These are phyloP conservation scores for Pseudisothecium myosuroides DNA, from an alignment of 225 moss, liverwort and hornwort genomes.

Conservation along the genomic window DNA sequence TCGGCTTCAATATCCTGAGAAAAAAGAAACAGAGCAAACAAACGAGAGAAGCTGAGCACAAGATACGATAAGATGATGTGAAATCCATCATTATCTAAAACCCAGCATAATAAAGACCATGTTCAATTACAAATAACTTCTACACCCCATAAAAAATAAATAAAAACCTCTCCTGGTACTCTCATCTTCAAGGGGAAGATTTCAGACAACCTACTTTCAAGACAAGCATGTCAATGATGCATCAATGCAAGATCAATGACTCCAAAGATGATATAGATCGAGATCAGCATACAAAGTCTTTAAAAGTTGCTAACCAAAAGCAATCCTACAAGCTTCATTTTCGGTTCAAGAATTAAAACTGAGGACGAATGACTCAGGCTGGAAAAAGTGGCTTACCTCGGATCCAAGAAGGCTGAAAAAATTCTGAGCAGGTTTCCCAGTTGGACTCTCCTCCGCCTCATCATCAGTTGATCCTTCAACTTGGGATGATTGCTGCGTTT, in stretches of 20 bases:
- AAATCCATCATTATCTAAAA: background rate
- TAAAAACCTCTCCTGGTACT: background rate
- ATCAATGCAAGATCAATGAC: background rate
- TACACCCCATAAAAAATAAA: background rate
- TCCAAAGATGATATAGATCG: background rate
- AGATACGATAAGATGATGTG: background rate
- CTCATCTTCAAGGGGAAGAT: background rate
- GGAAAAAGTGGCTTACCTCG: slow-evolving; percentile 34
- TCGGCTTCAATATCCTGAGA: slow-evolving; percentile 34
- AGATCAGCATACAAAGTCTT: background rate
- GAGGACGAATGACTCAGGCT: background rate
- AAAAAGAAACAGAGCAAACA: background rate
- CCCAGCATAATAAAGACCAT: background rate
- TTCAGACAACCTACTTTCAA: background rate
- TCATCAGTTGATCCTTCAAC: slow-evolving; percentile 11
- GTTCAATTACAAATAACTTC: background rate
- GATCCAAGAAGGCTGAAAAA: slow-evolving; percentile 50
- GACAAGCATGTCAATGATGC: background rate
- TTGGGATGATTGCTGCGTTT: slow-evolving; percentile 8
- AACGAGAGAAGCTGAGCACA: background rate
- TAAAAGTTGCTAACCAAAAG: background rate
- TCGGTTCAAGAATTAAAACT: background rate
- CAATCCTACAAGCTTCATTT: background rate
- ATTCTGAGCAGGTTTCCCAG: slow-evolving; percentile 38
- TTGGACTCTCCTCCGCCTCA: slow-evolving; percentile 36